These are phyloP conservation scores for Cenchrus americanus DNA, from an alignment of 176 grass and related monocot genomes.

Conservation along the genomic window DNA sequence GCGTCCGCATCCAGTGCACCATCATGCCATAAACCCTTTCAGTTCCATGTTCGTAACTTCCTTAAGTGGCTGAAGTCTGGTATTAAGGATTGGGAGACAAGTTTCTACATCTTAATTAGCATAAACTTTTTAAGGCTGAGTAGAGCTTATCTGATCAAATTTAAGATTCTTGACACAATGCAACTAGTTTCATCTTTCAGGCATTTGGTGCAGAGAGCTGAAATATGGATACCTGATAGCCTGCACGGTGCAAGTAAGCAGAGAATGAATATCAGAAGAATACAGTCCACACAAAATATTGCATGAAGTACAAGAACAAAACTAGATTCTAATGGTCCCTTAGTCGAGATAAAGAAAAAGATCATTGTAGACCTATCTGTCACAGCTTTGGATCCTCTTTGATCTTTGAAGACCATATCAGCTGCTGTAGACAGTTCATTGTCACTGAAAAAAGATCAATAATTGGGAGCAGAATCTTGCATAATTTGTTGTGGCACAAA, in stretches of 20 bases:
- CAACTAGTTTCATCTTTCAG: slow-evolving; percentile 26
- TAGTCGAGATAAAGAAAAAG: no score
- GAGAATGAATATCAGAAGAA: slow-evolving; percentile 30
- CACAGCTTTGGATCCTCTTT: slow-evolving; percentile 32
- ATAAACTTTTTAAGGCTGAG: slow-evolving; percentile 21
- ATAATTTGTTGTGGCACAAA: slow-evolving; percentile 25
- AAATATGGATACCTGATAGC: slow-evolving; percentile 28
- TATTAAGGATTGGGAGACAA: slow-evolving; percentile 5
- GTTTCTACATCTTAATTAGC: slow-evolving; percentile 10
- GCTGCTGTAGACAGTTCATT: slow-evolving; percentile 16
- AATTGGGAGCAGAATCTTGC: slow-evolving; percentile 31
- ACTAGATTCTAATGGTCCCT: slow-evolving; percentile 35
- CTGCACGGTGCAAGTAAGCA: slow-evolving; percentile 30
- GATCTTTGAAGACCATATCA: slow-evolving; percentile 29
- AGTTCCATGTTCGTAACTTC: not conserved
- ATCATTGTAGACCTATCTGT: slow-evolving; percentile 40
- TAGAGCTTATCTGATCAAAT: slow-evolving; percentile 25
- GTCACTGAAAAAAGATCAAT: not conserved
- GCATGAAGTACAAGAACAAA: slow-evolving; percentile 36
- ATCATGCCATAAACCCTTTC: slow-evolving; percentile 21
- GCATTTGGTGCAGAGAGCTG: slow-evolving; percentile 12
- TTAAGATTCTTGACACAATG: slow-evolving; percentile 14
- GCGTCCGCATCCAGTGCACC: slow-evolving; percentile 13
- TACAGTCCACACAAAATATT: slow-evolving; percentile 37
- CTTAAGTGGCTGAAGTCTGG: slow-evolving; percentile 6